Evolutionary conservation across 192 early-diverging fungal species (phyloP), one percentile per base, ranked within the genome.

Genomic region (Irineochytrium annulatum): DNA sequence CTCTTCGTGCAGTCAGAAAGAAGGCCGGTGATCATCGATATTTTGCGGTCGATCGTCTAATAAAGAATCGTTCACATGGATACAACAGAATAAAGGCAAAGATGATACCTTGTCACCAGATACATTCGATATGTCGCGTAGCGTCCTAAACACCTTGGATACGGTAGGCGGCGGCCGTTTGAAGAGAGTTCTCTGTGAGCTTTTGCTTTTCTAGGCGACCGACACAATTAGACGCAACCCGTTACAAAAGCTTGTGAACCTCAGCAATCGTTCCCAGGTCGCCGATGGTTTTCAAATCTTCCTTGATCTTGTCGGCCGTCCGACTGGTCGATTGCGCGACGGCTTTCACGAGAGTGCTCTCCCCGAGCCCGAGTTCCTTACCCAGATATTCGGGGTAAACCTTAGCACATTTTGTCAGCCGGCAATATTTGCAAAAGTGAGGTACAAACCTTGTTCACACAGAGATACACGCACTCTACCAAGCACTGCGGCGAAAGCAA

Each of bases 291-390:
- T 71, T 72, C 64, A 90, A 80, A 20, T 94, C 91, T 44, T 77
- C 62, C 63, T 95, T 96, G 63, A 99, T 86, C 60, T 82, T 82
- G 19, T 76, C 65, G 48, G 80, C 68, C 30, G 78, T 81, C 19
- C 89, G 72, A 11, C 95, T 94, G 0, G 97, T 97, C 1, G 91
- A 87, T 43, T 88, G 68, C 1, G 90, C 95, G 65, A 99, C 90
- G 8, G 93, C 90, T 65, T 97, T 97, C 60, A 96, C 87, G 31
- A 99, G 69, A 3, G 94, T 77, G 19, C 88, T 87, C 62, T 97
- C 95, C 31, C 97, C 97, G 55, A 99, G 87, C 3, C 95, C 95
- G 24, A 99, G 75, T 74, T 99, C 97, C 26, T 94, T 76, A 27
- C 90, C 91, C 74, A 97, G 93, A 67, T 96, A 92, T 59, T 99